phyloP scores from a whole-genome alignment of 2,329 filamentous ascomycete genomes.

The Gaeumannomyces tritici region DNA sequence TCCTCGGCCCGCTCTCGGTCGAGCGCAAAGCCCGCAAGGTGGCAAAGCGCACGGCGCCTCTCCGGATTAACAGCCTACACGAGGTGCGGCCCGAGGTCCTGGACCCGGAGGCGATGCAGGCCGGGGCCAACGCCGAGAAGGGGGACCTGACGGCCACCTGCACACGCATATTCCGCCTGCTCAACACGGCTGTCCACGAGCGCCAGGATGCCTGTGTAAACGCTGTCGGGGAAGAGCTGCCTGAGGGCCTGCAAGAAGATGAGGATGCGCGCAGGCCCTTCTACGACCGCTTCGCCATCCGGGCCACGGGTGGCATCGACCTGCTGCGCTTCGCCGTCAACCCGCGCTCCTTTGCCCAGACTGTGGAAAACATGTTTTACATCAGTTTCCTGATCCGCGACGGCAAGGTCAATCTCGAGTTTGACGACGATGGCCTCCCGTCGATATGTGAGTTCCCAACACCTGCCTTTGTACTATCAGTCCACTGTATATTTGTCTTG shows the following conservation, averaged over 20 bases:
- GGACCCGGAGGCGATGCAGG: constrained; percentile 54
- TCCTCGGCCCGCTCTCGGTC: constrained; percentile 80
- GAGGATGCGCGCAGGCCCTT: constrained; percentile 25
- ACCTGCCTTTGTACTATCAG: no score
- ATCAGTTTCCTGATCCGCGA: constrained; percentile 90
- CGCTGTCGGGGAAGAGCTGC: constrained; percentile 32
- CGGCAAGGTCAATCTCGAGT: constrained; percentile 63
- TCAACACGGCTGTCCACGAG: constrained; percentile 41
- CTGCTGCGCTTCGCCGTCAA: constrained; percentile 86
- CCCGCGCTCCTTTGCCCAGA: constrained; percentile 83
- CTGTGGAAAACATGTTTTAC: constrained; percentile 95
- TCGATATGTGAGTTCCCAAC: constrained; percentile 56
- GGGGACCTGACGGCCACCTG: constrained; percentile 74
- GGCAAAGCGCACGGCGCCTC: constrained; percentile 59
- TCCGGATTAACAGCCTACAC: constrained; percentile 57
- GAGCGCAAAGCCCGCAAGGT: constrained; percentile 72
- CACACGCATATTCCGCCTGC: constrained; percentile 52
- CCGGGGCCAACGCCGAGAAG: constrained; percentile 51
- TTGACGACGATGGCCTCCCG: constrained; percentile 67
- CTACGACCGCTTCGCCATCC: constrained; percentile 57
- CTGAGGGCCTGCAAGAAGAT: constrained; percentile 29
- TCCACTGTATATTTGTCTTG: no score
- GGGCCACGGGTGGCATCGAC: constrained; percentile 61
- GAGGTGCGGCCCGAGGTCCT: constrained; percentile 75
- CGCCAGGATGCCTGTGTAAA: constrained; percentile 23